phyloP scores from a whole-genome alignment of 2,329 filamentous ascomycete genomes.

The Harringtonia aguacate region DNA sequence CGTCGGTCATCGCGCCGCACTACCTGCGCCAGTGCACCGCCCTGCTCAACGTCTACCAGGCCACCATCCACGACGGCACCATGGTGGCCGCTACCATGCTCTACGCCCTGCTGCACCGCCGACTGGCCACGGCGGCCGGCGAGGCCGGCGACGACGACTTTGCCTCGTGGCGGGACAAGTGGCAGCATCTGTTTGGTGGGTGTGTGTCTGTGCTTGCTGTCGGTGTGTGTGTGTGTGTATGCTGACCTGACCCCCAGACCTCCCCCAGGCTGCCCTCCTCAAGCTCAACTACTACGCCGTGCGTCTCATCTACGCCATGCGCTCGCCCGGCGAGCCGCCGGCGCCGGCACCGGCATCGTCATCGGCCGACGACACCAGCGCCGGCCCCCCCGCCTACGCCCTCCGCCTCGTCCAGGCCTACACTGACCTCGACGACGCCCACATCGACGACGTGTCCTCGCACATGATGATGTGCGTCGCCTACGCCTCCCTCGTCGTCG shows the following conservation, averaged over 20 bases:
- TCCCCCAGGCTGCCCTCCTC: neutral
- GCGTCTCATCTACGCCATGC: neutral
- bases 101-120: neutral
- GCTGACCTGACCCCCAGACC: neutral
- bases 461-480: neutral
- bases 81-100: neutral
- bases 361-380: no score
- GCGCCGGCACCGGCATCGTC: neutral
- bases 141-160: neutral
- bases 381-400: neutral
- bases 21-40: conserved; percentile 1
- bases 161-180: neutral
- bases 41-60: conserved; percentile 1
- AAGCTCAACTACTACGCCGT: neutral
- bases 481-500: neutral
- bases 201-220: neutral
- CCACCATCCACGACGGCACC: neutral
- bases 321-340: neutral
- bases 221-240: neutral
- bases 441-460: neutral
- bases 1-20: neutral
- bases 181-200: neutral
- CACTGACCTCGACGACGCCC: neutral
- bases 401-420: neutral
- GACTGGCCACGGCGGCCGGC: neutral